Evolutionary conservation across 768 basidiomycete species (phyloP).

Genomic region (Kwoniella shandongensis): DNA sequence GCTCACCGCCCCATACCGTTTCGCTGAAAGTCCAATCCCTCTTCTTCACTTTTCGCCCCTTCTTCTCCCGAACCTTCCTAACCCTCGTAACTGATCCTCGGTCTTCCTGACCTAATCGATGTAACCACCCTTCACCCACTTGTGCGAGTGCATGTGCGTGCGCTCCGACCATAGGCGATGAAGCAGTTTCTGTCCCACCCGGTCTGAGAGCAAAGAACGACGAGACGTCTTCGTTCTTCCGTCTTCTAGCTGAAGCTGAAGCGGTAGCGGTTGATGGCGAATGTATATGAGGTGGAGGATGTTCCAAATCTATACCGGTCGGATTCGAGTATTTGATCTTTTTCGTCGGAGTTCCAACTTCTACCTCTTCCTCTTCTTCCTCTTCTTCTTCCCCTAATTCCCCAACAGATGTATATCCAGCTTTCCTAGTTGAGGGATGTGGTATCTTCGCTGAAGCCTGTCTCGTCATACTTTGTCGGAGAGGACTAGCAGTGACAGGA

Average conservation of each 20-base stretch:
- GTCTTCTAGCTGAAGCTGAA: not conserved
- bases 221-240: conserved; percentile 12
- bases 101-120: conserved; percentile 7
- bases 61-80: conserved; percentile 11
- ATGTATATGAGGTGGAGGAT: conserved; percentile 8
- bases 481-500: conserved; percentile 29
- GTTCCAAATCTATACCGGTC: conserved; percentile 23
- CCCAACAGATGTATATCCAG: not conserved
- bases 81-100: not conserved
- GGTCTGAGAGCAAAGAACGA: conserved; percentile 36
- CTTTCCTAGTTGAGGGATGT: not conserved
- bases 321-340: conserved; percentile 19
- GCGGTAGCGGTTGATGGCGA: not conserved
- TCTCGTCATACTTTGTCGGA: conserved; percentile 34
- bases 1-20: conserved; percentile 23
- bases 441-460: conserved; percentile 5
- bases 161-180: not conserved
- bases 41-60: conserved; percentile 3
- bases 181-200: conserved; percentile 1
- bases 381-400: conserved; percentile 2
- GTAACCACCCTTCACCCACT: conserved; percentile 13
- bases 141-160: not conserved
- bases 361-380: conserved; percentile 8
- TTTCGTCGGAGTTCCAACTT: conserved; percentile 34
- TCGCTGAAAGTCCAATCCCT: conserved; percentile 43